Conservation (phyloP, 345 rosid genomes). For the Eucalyptus caleyi region DNA sequence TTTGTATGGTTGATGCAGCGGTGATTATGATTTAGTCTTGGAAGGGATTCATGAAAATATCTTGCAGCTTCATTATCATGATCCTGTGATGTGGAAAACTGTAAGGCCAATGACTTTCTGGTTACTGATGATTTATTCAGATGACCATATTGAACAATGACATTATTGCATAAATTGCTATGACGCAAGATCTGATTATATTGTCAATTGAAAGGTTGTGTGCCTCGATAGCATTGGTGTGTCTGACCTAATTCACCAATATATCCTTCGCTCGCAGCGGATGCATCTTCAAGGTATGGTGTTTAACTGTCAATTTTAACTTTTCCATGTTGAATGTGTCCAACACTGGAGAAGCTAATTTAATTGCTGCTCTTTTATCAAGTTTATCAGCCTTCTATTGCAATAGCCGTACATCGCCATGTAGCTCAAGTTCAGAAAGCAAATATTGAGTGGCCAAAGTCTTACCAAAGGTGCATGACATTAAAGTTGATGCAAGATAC, state of each 20-base stretch:
- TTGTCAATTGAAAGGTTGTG: conserved; percentile 27
- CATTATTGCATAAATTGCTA: not conserved
- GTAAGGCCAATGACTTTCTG: conserved; percentile 1
- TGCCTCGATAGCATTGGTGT: conserved; percentile 42
- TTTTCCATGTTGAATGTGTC: not conserved
- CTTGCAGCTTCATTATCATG: conserved; percentile 81
- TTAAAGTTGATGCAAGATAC: not conserved
- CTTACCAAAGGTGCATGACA: conserved; percentile 53
- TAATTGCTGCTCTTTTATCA: conserved; percentile 2
- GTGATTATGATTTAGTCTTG: conserved; percentile 73
- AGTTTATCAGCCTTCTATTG: conserved; percentile 70
- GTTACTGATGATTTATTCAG: not conserved
- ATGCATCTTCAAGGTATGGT: conserved; percentile 61
- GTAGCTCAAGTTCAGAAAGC: conserved; percentile 83
- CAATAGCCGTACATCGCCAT: conserved; percentile 43
- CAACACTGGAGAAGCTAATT: not conserved
- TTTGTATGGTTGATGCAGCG: conserved; percentile 37
- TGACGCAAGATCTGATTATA: not conserved
- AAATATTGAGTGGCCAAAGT: conserved; percentile 89
- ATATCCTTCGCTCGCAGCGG: conserved; percentile 59
- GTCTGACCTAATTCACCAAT: conserved; percentile 64
- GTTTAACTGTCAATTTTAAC: not conserved
- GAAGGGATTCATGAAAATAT: conserved; percentile 90
- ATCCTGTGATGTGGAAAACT: conserved; percentile 89
- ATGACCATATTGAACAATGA: not conserved